phyloP scores from a whole-genome alignment of 1,139 yeast genomes.

The Blastobotrys proliferans region DNA sequence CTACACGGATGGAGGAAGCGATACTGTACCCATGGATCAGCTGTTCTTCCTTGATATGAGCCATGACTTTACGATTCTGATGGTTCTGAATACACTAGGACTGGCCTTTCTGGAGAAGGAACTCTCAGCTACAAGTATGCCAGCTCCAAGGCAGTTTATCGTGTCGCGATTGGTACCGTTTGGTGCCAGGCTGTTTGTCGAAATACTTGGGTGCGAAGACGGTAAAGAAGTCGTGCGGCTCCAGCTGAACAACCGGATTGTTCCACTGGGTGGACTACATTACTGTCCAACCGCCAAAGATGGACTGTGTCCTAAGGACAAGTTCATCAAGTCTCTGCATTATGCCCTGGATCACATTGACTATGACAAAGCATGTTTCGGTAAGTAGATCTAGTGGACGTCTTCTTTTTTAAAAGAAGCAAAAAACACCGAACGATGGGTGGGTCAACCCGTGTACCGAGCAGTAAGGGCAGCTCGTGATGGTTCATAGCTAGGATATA shows the following conservation, averaged over 20 bases:
- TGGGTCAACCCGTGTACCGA: no score
- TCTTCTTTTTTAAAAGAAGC: no score
- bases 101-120: conserved; percentile 36
- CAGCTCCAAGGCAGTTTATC: conserved; percentile 41
- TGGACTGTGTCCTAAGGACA: conserved; percentile 37
- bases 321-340: conserved; percentile 35
- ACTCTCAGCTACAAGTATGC: conserved; percentile 35
- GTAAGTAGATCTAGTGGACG: no score
- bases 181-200: conserved; percentile 41
- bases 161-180: conserved; percentile 42
- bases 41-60: conserved; percentile 42
- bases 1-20: conserved; percentile 27
- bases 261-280: conserved; percentile 37
- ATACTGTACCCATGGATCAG: conserved; percentile 42
- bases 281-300: conserved; percentile 34
- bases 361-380: conserved; percentile 36
- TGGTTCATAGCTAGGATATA: background rate
- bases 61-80: conserved; percentile 39
- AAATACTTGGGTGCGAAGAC: conserved; percentile 37
- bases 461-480: no score
- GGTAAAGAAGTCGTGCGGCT: conserved; percentile 31
- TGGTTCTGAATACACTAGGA: conserved; percentile 40
- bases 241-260: conserved; percentile 39
- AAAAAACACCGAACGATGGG: no score
- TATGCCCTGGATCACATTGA: conserved; percentile 32